A percentile compares a stretch with the other conserved stretches of the same genome.
These are phyloP conservation scores for Marasmius sp. DNA, from an alignment of 1,284 basidiomycete genomes.

Conservation along the genomic window DNA sequence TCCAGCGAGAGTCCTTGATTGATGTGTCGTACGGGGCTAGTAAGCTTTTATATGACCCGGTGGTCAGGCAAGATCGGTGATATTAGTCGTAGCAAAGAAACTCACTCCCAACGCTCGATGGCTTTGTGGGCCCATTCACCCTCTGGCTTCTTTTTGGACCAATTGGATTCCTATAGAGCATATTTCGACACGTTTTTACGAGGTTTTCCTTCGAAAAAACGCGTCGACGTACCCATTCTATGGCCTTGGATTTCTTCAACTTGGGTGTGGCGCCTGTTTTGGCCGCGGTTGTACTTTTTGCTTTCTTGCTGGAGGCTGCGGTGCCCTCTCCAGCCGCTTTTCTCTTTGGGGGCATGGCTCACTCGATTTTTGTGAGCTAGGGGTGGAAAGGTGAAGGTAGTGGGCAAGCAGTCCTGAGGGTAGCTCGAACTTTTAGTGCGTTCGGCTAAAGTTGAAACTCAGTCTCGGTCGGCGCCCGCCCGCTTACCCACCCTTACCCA, in stretches of 20 bases:
- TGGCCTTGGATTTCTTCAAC: conserved; percentile 2
- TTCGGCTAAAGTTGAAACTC: no score
- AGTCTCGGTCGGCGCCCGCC: no score
- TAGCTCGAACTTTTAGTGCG: neutral
- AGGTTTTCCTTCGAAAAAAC: neutral
- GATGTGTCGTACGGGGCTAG: conserved; percentile 13
- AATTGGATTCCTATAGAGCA: neutral
- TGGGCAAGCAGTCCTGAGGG: neutral
- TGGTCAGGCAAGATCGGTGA: conserved; percentile 1
- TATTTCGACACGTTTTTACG: neutral
- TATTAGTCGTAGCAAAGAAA: neutral
- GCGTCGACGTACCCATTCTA: neutral
- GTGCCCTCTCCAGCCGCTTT: neutral
- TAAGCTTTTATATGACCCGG: neutral
- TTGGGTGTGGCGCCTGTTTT: neutral
- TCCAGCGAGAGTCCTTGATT: conserved; percentile 10
- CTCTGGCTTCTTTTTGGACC: conserved; percentile 12
- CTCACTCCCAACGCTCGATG: conserved; percentile 15
- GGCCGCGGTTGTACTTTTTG: neutral
- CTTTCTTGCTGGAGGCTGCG: neutral
- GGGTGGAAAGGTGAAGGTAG: neutral
- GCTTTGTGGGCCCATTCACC: conserved; percentile 13
- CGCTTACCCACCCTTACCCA: no score
- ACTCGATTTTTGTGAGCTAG: neutral
- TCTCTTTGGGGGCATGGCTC: neutral